Conservation (phyloP, 768 basidiomycete genomes). For the Butyriboletus loyo region DNA sequence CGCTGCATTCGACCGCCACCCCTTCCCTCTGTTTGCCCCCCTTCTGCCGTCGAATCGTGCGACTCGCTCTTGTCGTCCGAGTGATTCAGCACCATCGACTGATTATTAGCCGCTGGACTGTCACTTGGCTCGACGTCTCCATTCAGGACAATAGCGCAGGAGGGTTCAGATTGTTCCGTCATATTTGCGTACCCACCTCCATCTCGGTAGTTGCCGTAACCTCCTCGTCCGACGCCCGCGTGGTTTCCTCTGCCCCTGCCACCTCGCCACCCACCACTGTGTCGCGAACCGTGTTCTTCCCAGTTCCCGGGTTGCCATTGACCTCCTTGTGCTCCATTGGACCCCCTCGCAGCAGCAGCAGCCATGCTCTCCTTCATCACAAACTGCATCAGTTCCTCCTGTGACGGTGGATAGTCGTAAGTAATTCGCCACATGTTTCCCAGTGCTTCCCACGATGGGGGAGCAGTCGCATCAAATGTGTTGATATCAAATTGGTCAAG, state of each 20-base stretch:
- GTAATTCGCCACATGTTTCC: constrained; percentile 75
- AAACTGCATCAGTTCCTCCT: constrained; percentile 76
- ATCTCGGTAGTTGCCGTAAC: constrained; percentile 50
- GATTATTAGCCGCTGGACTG: background rate
- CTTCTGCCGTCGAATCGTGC: background rate
- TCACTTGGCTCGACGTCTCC: constrained; percentile 36
- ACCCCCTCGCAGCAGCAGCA: too few relatives aligned
- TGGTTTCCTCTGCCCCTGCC: constrained; percentile 39
- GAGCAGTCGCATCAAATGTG: constrained; percentile 70
- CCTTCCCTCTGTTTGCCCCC: constrained; percentile 11
- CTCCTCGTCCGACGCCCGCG: constrained; percentile 29
- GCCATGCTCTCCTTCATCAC: constrained; percentile 44
- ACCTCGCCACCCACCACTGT: constrained; percentile 36
- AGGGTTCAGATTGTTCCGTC: constrained; percentile 29
- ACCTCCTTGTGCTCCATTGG: constrained; percentile 18
- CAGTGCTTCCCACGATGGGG: constrained; percentile 77
- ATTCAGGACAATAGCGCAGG: constrained; percentile 61
- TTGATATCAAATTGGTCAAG: constrained; percentile 68
- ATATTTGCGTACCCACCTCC: constrained; percentile 34
- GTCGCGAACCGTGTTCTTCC: constrained; percentile 36
- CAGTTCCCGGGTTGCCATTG: constrained; percentile 23
- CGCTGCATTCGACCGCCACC: constrained; percentile 61
- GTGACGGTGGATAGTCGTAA: constrained; percentile 63
- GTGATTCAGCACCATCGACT: background rate
- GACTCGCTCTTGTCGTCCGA: background rate